Percentiles rank a stretch among this genome's conserved stretches.
Evolutionary conservation across 768 basidiomycete genomes (phyloP).

Genomic region (Albatrellus ellisii): DNA sequence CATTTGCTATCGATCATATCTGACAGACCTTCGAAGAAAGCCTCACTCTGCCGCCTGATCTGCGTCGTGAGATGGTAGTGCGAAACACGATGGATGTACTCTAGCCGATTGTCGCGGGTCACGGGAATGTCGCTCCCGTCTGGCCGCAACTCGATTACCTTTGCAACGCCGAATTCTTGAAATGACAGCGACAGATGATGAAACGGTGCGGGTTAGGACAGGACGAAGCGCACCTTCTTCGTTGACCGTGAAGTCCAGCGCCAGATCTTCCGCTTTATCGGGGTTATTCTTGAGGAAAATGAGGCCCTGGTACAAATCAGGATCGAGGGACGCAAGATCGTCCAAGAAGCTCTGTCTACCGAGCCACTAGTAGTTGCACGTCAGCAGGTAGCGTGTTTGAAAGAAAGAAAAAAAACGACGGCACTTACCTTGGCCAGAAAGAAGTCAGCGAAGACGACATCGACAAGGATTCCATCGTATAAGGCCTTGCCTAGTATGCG

Average conservation of each 20-base stretch:
- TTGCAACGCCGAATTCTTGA: constrained; percentile 71
- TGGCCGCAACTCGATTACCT: constrained; percentile 65
- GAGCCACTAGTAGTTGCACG: constrained; percentile 52
- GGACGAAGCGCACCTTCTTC: constrained; percentile 50
- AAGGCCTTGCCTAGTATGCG: constrained; percentile 91
- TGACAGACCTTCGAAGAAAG: constrained; percentile 85
- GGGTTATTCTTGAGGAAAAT: constrained; percentile 88
- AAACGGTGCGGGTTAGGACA: neutral
- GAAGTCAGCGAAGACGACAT: constrained; percentile 91
- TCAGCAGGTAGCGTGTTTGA: no score
- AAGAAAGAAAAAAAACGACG: neutral
- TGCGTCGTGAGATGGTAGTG: constrained; percentile 83
- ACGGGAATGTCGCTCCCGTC: constrained; percentile 76
- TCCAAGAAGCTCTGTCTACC: constrained; percentile 87
- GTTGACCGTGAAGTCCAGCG: constrained; percentile 81
- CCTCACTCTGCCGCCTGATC: constrained; percentile 71
- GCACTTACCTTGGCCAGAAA: constrained; percentile 70
- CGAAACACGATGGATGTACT: constrained; percentile 82
- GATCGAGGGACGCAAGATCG: constrained; percentile 84
- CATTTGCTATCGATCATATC: constrained; percentile 89
- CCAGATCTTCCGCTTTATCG: constrained; percentile 76
- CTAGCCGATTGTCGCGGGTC: constrained; percentile 78
- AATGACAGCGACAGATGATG: constrained; percentile 2
- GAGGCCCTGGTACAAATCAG: constrained; percentile 84
- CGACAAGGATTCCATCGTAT: constrained; percentile 91